A percentile compares a stretch with the other conserved stretches of the same genome.
These are phyloP conservation scores for Globisporangium camurandrum DNA, from an alignment of 352 stramenopile species.

Conservation along the genomic window DNA sequence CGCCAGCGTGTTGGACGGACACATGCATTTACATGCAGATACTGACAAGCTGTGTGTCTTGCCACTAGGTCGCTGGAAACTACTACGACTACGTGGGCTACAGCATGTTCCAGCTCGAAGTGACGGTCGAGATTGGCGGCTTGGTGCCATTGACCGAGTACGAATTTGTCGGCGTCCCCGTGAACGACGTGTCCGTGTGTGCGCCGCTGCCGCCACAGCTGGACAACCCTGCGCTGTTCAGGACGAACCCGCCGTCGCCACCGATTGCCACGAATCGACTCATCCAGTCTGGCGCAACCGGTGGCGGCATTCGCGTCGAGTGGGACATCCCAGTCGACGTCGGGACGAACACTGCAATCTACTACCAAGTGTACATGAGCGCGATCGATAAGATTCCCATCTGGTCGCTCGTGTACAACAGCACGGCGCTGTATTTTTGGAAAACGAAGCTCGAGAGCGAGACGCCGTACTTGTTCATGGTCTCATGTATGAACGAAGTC, in stretches of 20 bases:
- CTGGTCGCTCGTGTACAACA: slow-evolving; percentile 42
- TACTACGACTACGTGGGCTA: slow-evolving; percentile 18
- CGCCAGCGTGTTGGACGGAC: no score
- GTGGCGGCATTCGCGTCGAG: slow-evolving; percentile 37
- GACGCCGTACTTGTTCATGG: slow-evolving; percentile 43
- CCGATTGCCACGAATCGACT: slow-evolving; percentile 22
- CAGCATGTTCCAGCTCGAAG: slow-evolving; percentile 20
- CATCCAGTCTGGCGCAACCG: slow-evolving; percentile 31
- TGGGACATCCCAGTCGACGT: slow-evolving; percentile 35
- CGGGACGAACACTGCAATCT: slow-evolving; percentile 21
- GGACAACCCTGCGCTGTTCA: slow-evolving; percentile 11
- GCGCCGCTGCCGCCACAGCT: slow-evolving; percentile 1
- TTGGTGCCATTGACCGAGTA: slow-evolving; percentile 29
- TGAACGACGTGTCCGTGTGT: slow-evolving; percentile 49
- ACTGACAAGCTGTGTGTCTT: no score
- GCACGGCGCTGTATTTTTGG: slow-evolving; percentile 32
- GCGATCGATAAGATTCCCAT: slow-evolving; percentile 1
- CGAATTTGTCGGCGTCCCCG: slow-evolving; percentile 27
- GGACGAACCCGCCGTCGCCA: slow-evolving; percentile 15
- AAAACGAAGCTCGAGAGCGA: slow-evolving; percentile 39
- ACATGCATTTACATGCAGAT: neutral
- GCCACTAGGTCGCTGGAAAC: slow-evolving; percentile 18
- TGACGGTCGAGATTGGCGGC: slow-evolving; percentile 39
- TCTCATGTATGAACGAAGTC: slow-evolving; percentile 35
- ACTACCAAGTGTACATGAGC: slow-evolving; percentile 56